Evolutionary conservation across 2,329 filamentous ascomycete genomes (phyloP).

Genomic region (Pseudogymnoascus sp.): DNA sequence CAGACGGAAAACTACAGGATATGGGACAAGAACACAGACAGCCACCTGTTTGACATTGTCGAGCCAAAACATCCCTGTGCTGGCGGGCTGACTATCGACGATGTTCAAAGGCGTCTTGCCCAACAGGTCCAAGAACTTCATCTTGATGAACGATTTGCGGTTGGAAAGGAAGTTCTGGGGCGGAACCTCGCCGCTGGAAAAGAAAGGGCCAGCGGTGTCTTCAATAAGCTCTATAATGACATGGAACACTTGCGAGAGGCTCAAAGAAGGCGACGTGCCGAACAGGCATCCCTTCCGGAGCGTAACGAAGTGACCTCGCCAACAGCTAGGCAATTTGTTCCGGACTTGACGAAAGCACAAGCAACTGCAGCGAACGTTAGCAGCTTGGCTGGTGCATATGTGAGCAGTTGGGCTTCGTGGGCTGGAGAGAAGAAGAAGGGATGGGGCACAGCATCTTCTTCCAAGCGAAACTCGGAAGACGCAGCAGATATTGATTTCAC

Average conservation of each 20-base stretch:
- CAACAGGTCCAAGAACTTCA: slow-evolving; percentile 92
- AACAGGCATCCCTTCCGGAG: slow-evolving; percentile 29
- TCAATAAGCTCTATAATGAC: slow-evolving; percentile 84
- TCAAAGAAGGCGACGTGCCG: slow-evolving; percentile 58
- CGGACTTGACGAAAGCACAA: slow-evolving; percentile 37
- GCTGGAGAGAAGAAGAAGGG: slow-evolving; percentile 66
- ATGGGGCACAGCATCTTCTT: slow-evolving; percentile 19
- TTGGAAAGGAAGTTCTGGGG: slow-evolving; percentile 76
- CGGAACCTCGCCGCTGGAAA: slow-evolving; percentile 81
- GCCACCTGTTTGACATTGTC: slow-evolving; percentile 87
- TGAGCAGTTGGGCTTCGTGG: slow-evolving; percentile 62
- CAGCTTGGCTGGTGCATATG: slow-evolving; percentile 52
- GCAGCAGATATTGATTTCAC: neutral
- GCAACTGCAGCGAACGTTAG: slow-evolving; percentile 42
- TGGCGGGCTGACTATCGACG: slow-evolving; percentile 85
- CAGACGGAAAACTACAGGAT: slow-evolving; percentile 85
- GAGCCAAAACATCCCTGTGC: slow-evolving; percentile 90
- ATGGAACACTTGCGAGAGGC: slow-evolving; percentile 74
- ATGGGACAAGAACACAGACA: slow-evolving; percentile 73
- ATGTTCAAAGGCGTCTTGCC: slow-evolving; percentile 80
- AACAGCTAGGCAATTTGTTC: slow-evolving; percentile 19
- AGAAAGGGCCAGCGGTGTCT: slow-evolving; percentile 78
- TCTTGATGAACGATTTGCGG: slow-evolving; percentile 79
- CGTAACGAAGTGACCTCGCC: slow-evolving; percentile 17
- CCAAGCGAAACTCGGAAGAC: neutral